Percentiles rank a stretch among this genome's conserved stretches.
These are phyloP conservation scores for Peterozyma toletana DNA, from an alignment of 805 yeast genomes.

Conservation along the genomic window DNA sequence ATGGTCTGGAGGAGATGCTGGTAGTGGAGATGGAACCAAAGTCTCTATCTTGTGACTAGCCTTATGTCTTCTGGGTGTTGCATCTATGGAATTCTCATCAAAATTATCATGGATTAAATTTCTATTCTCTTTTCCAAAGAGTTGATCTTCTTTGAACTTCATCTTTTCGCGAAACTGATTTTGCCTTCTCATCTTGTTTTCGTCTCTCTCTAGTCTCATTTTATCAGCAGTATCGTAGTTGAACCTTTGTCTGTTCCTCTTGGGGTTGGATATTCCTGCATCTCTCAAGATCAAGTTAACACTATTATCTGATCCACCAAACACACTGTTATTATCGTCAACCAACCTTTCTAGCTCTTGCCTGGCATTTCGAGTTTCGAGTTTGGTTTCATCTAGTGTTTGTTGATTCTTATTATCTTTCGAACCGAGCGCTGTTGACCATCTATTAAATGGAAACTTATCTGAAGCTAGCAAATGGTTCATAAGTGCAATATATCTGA, in stretches of 20 bases:
- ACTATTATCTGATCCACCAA: slow-evolving; percentile 1
- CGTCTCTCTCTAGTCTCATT: slow-evolving; percentile 1
- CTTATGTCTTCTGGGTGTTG: slow-evolving; percentile 1
- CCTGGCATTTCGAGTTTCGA: slow-evolving; percentile 1
- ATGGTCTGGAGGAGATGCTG: slow-evolving; percentile 4
- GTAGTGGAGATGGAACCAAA: slow-evolving; percentile 6
- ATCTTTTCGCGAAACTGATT: slow-evolving; percentile 1
- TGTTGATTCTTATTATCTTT: too few species aligned
- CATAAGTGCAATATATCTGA: too few species aligned
- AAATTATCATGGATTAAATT: not conserved
- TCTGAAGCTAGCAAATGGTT: too few species aligned
- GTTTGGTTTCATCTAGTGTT: not conserved
- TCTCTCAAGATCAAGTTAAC: slow-evolving; percentile 4
- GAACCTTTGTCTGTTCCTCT: not conserved
- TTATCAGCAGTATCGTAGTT: slow-evolving; percentile 2
- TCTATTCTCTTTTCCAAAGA: not conserved
- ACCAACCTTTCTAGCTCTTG: not conserved
- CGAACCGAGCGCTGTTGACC: too few species aligned
- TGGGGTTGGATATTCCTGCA: slow-evolving; percentile 1
- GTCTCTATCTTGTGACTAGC: not conserved
- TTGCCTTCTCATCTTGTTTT: not conserved
- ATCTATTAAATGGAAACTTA: too few species aligned
- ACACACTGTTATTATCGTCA: not conserved
- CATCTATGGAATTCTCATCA: slow-evolving; percentile 3
- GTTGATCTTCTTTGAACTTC: slow-evolving; percentile 5